Percentiles rank a stretch among this genome's conserved stretches.
Conservation (phyloP, 371 early-diverging fungal species). For the Entomophthora muscae region DNA sequence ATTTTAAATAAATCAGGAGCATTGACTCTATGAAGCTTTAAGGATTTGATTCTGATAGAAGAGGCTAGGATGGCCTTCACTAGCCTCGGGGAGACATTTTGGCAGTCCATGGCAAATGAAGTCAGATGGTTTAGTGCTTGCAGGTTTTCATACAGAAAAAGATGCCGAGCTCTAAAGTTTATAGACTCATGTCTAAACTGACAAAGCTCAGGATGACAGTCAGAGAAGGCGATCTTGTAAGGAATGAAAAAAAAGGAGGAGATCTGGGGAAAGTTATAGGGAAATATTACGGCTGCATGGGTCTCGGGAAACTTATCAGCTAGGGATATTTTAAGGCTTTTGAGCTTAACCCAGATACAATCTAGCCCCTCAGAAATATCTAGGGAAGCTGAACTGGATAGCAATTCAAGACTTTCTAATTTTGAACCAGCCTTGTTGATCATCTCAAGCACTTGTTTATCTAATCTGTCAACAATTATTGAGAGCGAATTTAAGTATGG, state of each 20-base stretch:
- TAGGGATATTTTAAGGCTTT: neutral
- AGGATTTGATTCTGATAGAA: neutral
- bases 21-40: neutral
- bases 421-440: neutral
- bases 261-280: neutral
- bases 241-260: neutral
- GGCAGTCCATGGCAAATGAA: neutral
- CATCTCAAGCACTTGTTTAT: neutral
- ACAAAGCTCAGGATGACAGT: neutral
- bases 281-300: neutral
- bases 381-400: neutral
- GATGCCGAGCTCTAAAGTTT: neutral
- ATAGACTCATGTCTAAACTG: neutral
- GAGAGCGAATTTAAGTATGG: neutral
- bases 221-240: neutral
- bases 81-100: neutral
- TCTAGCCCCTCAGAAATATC: neutral
- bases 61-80: neutral
- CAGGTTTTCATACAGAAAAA: neutral
- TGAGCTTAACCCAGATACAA: neutral
- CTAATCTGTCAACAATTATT: neutral
- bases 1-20: neutral
- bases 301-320: neutral
- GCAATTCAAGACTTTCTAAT: neutral
- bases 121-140: neutral